phyloP scores from a whole-genome alignment of 257 asterid genomes.

The Fraxinus cuspidata region DNA sequence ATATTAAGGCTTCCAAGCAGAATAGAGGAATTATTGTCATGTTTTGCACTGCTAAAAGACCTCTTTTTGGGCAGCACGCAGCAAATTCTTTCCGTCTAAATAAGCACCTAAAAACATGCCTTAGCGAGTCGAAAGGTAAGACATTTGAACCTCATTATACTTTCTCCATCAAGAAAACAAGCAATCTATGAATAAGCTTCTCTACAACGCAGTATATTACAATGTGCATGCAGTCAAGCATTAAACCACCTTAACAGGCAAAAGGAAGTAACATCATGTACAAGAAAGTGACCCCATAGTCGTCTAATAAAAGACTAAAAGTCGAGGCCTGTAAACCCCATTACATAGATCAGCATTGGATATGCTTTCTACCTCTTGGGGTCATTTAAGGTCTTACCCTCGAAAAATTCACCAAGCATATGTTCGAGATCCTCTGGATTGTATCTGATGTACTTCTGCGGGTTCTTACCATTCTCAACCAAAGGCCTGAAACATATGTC shows the following conservation, averaged over 20 bases:
- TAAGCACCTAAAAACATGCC: background rate
- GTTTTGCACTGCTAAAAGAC: background rate
- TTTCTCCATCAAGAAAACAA: background rate
- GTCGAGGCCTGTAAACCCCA: background rate
- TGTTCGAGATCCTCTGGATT: conserved; percentile 96
- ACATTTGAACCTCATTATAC: background rate
- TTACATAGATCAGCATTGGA: background rate
- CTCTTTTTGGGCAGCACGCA: background rate
- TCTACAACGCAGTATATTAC: background rate
- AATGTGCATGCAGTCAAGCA: background rate
- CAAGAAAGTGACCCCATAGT: background rate
- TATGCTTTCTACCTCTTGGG: conserved; percentile 63
- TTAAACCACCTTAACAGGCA: background rate
- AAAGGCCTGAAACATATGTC: conserved; percentile 60
- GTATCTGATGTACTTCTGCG: conserved; percentile 95
- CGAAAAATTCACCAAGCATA: conserved; percentile 98
- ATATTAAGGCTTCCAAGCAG: background rate
- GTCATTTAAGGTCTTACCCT: conserved; percentile 87
- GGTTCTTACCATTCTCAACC: conserved; percentile 89
- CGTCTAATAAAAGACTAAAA: background rate
- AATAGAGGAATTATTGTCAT: background rate
- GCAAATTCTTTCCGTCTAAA: background rate
- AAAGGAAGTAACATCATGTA: background rate
- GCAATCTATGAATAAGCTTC: background rate
- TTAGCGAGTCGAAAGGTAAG: background rate